Base-by-base conservation (phyloP, 305 asterid species). In the Salvia sclarea region DNA sequence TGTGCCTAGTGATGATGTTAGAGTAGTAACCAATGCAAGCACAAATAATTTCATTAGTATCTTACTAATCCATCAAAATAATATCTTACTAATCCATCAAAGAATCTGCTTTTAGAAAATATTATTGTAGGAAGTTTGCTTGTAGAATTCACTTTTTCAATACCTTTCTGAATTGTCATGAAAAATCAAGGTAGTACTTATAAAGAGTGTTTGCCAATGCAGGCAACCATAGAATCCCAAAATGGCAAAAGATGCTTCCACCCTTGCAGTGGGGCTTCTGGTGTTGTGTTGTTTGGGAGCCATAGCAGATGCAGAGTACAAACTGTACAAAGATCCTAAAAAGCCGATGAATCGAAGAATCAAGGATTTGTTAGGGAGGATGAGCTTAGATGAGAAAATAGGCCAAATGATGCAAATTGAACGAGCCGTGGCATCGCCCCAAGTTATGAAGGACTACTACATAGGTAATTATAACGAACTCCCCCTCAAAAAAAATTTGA, bases 321-420 rank as follows among this genome's bases (percentile, higher is more conserved):
- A 22, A 49, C 44, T 50, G 4, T 70, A 70, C 68, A 14, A 50
- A 49, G 75, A 70, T 60, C 62, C 75, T 5, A 60, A 22, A 14
- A 48, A 60, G 62, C 68, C 75, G 12, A 14, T 70, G 12, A 37
- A 49, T 38, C 21, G 33, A 22, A 59, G 75, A 60, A 70, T 70
- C 50, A 70, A 60, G 44, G 75, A 70, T 22, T 24, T 70, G 6
- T 22, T 70, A 4, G 40, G 60, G 33, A 60, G 75, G 68, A 70
- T 70, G 75, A 70, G 12, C 3, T 60, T 60, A 13, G 52, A 60
- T n/a, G 75, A 70, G 8, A 70, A 70, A 17, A 49, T 70, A 35
- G 75, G 75, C 44, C 75, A 70, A 35, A 70, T 70, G 75, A 31
- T 61, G 40, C 75, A 70, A 24, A 49, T 70, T 1, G 75, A 70